A percentile compares a stretch with the other conserved stretches of the same genome.
phyloP scores from a whole-genome alignment of 1,139 yeast species.

The Pichia sp. region DNA sequence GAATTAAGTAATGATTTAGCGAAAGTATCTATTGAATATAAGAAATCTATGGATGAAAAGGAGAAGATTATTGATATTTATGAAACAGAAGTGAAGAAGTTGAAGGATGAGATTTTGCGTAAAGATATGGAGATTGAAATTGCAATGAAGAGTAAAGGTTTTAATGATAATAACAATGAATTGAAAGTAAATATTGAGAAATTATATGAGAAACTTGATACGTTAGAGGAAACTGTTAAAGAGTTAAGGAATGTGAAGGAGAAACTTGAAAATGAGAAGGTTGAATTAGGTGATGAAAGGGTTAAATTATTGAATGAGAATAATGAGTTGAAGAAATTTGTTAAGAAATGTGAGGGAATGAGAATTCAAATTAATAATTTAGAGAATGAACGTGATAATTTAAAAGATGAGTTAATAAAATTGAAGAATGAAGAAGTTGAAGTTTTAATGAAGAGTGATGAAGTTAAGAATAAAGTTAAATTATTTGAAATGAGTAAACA shows the following conservation, averaged over 20 bases:
- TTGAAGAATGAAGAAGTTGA: slow-evolving; percentile 6
- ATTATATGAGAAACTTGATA: slow-evolving; percentile 20
- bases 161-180: background rate
- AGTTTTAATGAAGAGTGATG: slow-evolving; percentile 3
- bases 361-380: slow-evolving; percentile 13
- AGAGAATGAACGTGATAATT: slow-evolving; percentile 3
- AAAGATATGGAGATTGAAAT: slow-evolving; percentile 16
- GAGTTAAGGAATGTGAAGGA: slow-evolving; percentile 11
- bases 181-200: slow-evolving; percentile 16
- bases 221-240: slow-evolving; percentile 7
- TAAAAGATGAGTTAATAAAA: background rate
- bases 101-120: slow-evolving; percentile 16
- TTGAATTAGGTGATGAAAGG: slow-evolving; percentile 13
- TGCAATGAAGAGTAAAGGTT: slow-evolving; percentile 10
- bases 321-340: background rate
- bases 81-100: slow-evolving; percentile 10
- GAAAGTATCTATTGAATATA: slow-evolving; percentile 20
- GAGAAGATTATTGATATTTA: slow-evolving; percentile 4
- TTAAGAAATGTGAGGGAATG: slow-evolving; percentile 7
- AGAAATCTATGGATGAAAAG: slow-evolving; percentile 17
- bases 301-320: slow-evolving; percentile 5
- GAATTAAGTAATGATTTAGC: slow-evolving; percentile 22
- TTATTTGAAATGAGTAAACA: background rate
- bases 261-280: slow-evolving; percentile 12
- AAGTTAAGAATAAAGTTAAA: slow-evolving; percentile 3